Evolutionary conservation across 768 basidiomycete genomes (phyloP).

Genomic region (Lentinula guzmanii): DNA sequence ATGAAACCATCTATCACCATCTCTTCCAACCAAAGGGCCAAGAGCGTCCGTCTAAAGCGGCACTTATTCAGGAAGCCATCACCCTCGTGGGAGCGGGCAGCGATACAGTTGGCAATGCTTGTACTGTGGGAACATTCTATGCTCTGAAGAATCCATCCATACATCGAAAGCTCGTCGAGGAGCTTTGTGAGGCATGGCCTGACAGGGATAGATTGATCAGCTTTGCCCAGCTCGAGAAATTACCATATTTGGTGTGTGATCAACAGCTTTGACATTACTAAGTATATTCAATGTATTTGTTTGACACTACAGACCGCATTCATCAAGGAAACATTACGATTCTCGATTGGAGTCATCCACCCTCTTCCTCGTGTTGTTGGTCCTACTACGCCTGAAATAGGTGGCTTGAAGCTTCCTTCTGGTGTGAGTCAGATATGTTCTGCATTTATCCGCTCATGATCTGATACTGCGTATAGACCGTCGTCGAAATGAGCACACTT

Average conservation of each 20-base stretch:
- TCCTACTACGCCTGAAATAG: constrained; percentile 24
- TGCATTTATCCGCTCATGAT: too few species aligned
- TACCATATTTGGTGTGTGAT: constrained; percentile 29
- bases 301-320: constrained; percentile 34
- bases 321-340: constrained; percentile 39
- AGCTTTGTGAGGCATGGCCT: constrained; percentile 28
- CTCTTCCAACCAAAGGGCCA: constrained; percentile 12
- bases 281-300: neutral
- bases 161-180: constrained; percentile 16
- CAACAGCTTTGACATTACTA: neutral
- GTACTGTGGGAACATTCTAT: constrained; percentile 20
- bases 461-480: constrained; percentile 21
- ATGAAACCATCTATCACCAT: constrained; percentile 23
- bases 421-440: constrained; percentile 22
- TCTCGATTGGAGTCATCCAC: constrained; percentile 31
- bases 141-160: constrained; percentile 17
- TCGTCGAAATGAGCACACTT: constrained; percentile 33
- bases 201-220: constrained; percentile 17
- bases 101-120: constrained; percentile 24
- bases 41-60: constrained; percentile 8
- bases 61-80: constrained; percentile 18
- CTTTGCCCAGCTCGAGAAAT: constrained; percentile 25
- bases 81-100: constrained; percentile 24
- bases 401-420: constrained; percentile 28
- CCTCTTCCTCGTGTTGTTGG: constrained; percentile 36